These are phyloP conservation scores for Potentilla sterilis DNA, from an alignment of 306 rosid genomes.

Conservation along the genomic window DNA sequence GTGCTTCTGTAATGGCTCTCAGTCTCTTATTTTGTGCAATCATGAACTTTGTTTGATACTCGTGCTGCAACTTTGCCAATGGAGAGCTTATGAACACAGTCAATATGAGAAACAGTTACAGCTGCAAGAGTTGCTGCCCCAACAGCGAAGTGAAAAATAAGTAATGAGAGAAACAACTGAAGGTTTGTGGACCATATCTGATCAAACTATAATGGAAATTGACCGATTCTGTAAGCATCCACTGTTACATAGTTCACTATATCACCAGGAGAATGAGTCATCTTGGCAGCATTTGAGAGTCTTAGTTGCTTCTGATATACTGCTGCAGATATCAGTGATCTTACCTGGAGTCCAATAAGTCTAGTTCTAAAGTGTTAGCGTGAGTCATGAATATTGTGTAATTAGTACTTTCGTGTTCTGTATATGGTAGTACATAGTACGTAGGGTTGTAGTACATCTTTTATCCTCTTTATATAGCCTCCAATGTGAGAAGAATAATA, in stretches of 20 bases:
- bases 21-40: slow-evolving; percentile 29
- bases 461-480: too few relatives aligned
- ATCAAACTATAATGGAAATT: slow-evolving; percentile 29
- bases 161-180: slow-evolving; percentile 28
- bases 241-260: slow-evolving; percentile 23
- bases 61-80: slow-evolving; percentile 30
- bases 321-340: slow-evolving; percentile 25
- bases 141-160: slow-evolving; percentile 22
- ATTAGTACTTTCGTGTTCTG: too few relatives aligned
- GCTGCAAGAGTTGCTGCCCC: slow-evolving; percentile 29
- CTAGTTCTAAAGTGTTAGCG: too few relatives aligned
- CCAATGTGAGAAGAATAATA: too few relatives aligned
- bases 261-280: slow-evolving; percentile 27
- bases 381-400: too few relatives aligned
- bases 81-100: slow-evolving; percentile 24
- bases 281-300: slow-evolving; percentile 25
- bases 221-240: slow-evolving; percentile 26
- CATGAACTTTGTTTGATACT: slow-evolving; percentile 30
- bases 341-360: slow-evolving; percentile 24
- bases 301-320: slow-evolving; percentile 25
- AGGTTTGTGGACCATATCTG: slow-evolving; percentile 28
- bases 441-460: too few relatives aligned
- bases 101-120: slow-evolving; percentile 19
- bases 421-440: too few relatives aligned
- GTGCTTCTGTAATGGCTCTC: slow-evolving; percentile 26